Conservation (phyloP, 495 filamentous ascomycete species). For the Penicillium turbatum region DNA sequence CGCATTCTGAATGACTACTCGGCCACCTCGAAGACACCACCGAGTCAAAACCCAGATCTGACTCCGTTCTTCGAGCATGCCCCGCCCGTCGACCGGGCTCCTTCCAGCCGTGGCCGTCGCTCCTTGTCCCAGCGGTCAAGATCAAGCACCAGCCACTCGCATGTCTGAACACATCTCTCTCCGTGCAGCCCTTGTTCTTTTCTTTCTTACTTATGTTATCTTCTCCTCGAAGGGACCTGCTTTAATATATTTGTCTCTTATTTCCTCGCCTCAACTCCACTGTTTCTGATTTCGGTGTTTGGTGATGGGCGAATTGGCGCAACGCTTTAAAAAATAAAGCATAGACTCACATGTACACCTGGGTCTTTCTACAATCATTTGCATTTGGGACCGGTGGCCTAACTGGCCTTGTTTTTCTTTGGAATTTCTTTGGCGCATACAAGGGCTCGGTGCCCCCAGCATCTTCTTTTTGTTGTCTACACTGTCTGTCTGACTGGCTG, state of each 20-base stretch:
- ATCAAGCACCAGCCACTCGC: slow-evolving; percentile 36
- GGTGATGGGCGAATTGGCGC: slow-evolving; percentile 1
- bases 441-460: background rate
- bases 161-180: slow-evolving; percentile 12
- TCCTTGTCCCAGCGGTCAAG: slow-evolving; percentile 39
- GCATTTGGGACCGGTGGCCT: slow-evolving; percentile 2
- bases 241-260: background rate
- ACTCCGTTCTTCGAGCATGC: slow-evolving; percentile 49
- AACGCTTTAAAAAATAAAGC: slow-evolving; percentile 1
- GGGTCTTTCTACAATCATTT: slow-evolving; percentile 4
- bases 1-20: slow-evolving; percentile 47
- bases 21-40: slow-evolving; percentile 42
- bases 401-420: background rate
- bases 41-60: slow-evolving; percentile 56
- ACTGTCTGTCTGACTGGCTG: too few relatives aligned
- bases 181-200: background rate
- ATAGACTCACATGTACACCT: slow-evolving; percentile 1
- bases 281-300: slow-evolving; percentile 1
- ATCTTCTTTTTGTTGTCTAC: background rate
- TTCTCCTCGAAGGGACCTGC: too few relatives aligned
- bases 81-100: slow-evolving; percentile 34
- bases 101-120: slow-evolving; percentile 36
- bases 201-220: background rate
- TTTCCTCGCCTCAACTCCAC: background rate
- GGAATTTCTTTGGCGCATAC: slow-evolving; percentile 1